phyloP scores from a whole-genome alignment of 495 filamentous ascomycete species.

The Schizothecium vesticola region DNA sequence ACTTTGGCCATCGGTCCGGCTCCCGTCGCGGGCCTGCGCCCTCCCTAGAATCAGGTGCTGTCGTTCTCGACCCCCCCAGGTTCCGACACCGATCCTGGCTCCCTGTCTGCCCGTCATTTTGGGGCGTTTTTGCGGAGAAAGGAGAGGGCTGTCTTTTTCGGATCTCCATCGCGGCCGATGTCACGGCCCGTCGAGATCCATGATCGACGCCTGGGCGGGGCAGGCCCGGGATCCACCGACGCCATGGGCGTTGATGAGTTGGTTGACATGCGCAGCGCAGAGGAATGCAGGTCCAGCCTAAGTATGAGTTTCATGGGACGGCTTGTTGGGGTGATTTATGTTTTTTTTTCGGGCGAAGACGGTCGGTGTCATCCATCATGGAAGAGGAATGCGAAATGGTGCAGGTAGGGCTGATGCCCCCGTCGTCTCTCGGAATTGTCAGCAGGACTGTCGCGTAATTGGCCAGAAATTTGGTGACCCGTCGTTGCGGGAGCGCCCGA shows the following conservation, averaged over 20 bases:
- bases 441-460: not conserved
- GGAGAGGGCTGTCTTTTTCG: conserved; percentile 1
- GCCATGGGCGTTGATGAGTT: not conserved
- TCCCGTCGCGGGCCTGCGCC: not conserved
- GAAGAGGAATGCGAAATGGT: not conserved
- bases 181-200: not conserved
- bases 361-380: not conserved
- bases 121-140: conserved; percentile 9
- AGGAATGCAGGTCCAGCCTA: not conserved
- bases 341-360: not conserved
- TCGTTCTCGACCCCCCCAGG: not conserved
- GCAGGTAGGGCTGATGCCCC: not conserved
- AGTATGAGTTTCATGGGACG: not conserved
- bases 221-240: not conserved
- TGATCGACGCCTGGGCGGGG: conserved; percentile 3
- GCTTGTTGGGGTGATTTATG: not conserved
- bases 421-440: not conserved
- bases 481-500: not conserved
- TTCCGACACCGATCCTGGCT: not conserved
- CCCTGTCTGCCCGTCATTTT: conserved; percentile 2
- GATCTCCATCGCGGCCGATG: not conserved
- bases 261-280: not conserved
- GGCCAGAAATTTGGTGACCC: not conserved
- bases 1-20: not conserved
- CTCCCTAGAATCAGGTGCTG: not conserved